These are phyloP conservation scores for Botrytis fabae DNA, from an alignment of 2,329 filamentous ascomycete species.

Conservation along the genomic window DNA sequence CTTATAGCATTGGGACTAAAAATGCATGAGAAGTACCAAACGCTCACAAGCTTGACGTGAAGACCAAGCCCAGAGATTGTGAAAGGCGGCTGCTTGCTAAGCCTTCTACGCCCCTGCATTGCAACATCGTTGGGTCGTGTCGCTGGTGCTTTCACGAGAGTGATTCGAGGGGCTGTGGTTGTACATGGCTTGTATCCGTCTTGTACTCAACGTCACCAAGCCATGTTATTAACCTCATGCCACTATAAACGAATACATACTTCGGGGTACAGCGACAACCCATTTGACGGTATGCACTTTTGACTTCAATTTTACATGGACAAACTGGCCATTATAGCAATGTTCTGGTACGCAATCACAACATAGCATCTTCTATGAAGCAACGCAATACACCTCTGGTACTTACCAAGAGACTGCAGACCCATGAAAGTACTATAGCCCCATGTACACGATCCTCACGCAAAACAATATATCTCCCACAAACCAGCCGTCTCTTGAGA, in stretches of 20 bases:
- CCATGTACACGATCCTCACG: neutral
- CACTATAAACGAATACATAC: constrained; percentile 9
- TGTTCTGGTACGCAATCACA: constrained; percentile 16
- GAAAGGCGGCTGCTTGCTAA: constrained; percentile 20
- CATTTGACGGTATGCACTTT: constrained; percentile 10
- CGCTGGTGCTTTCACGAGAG: constrained; percentile 17
- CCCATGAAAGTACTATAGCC: constrained; percentile 6
- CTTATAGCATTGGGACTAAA: constrained; percentile 7
- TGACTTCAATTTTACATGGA: constrained; percentile 10
- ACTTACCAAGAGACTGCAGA: constrained; percentile 8
- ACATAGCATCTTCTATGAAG: constrained; percentile 18
- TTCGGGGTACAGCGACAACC: constrained; percentile 16
- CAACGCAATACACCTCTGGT: neutral
- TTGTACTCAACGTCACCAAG: constrained; percentile 20
- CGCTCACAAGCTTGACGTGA: constrained; percentile 19
- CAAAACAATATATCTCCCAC: constrained; percentile 20
- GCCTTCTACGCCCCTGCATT: constrained; percentile 20
- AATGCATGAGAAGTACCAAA: constrained; percentile 17
- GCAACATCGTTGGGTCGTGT: constrained; percentile 19
- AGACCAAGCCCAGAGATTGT: constrained; percentile 2
- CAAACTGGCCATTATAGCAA: neutral
- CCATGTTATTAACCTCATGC: constrained; percentile 19
- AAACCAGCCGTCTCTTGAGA: constrained; percentile 5
- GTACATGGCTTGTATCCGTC: constrained; percentile 21
- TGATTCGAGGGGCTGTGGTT: constrained; percentile 18